phyloP scores from a whole-genome alignment of 352 stramenopile species.

The Phytophthora ramorum region DNA sequence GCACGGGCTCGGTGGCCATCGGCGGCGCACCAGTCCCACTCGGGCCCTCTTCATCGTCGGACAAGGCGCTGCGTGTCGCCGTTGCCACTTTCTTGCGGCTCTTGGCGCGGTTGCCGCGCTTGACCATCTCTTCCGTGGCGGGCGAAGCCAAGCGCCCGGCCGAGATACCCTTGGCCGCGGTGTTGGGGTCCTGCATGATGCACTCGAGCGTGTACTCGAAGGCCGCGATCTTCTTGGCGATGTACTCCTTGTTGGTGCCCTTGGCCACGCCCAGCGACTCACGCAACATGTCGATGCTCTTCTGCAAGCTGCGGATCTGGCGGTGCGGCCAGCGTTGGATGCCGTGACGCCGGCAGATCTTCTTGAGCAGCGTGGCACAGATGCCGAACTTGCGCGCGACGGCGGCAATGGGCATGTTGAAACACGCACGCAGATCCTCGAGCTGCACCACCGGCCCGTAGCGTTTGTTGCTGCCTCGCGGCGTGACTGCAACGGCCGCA shows the following conservation, averaged over 20 bases:
- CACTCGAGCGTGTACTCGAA: slow-evolving; percentile 86
- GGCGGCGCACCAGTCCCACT: slow-evolving; percentile 27
- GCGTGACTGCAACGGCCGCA: slow-evolving; percentile 3
- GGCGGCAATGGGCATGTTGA: slow-evolving; percentile 86
- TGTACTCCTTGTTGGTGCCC: slow-evolving; percentile 81
- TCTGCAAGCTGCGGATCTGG: slow-evolving; percentile 84
- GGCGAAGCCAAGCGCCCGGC: slow-evolving; percentile 64
- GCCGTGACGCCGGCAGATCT: slow-evolving; percentile 81
- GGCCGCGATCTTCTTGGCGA: slow-evolving; percentile 81
- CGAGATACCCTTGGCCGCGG: slow-evolving; percentile 76
- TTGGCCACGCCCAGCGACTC: slow-evolving; percentile 78
- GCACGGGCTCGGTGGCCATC: neutral
- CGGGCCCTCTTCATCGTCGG: slow-evolving; percentile 56
- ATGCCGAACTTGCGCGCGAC: slow-evolving; percentile 87
- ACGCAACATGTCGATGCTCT: slow-evolving; percentile 85
- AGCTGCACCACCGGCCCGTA: slow-evolving; percentile 76
- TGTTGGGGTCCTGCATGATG: slow-evolving; percentile 85
- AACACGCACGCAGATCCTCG: slow-evolving; percentile 78
- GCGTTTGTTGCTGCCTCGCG: slow-evolving; percentile 49
- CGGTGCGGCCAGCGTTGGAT: slow-evolving; percentile 88
- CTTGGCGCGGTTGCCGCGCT: slow-evolving; percentile 59
- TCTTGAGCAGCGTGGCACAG: slow-evolving; percentile 87
- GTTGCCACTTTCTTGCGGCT: slow-evolving; percentile 51
- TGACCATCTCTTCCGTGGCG: slow-evolving; percentile 63
- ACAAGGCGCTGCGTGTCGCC: slow-evolving; percentile 34